Base-by-base conservation (phyloP, 1,284 basidiomycete species). In the Boletellus dicymbophilus region DNA sequence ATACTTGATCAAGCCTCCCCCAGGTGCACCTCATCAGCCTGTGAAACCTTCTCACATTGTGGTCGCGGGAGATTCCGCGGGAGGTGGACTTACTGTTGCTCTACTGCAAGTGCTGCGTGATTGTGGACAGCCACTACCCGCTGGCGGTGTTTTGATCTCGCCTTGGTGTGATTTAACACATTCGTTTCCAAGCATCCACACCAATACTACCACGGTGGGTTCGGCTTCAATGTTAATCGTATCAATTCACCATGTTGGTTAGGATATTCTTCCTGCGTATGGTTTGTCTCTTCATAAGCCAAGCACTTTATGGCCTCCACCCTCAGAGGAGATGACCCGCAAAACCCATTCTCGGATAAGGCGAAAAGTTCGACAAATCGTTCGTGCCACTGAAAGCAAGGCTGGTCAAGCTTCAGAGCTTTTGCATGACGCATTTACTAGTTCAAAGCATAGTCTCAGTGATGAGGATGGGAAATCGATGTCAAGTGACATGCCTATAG, bases 91-190 rank as follows among this genome's bases (percentile, higher is more conserved):
- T 13, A 80, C 83, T 0, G 73, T 98, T 44, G 89, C 94, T 1
- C 73, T 98, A 18, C 77, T 99, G 3, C 93, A 96, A 67, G 81
- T 97, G n/a, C 80, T 99, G 31, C 88, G 97, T 4, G 97, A 99
- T 68, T 73, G 82, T 2, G 85, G 82, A 1, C 73, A 97, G 22
- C 93, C 93, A 2, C 60, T 83, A 41, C 96, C 95, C 1, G 92
- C 94, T 2, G 95, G 93, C 8, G 91, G 82, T 2, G 77, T 94
- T 6, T 72, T 95, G 26, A 87, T 96, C 55, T 93, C 90, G 26
- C 93, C 94, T 0, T 96, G 92, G 93, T 91, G 89, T 66, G 95
- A 98, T 68, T 71, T 98, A 43, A 95, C 93, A 0, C 96, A 99
- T 67, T 95, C 90, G 0, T 98, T 98, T 67, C 92, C 93, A 0